These are phyloP conservation scores for Polysphondylium violaceum DNA, from an alignment of 78 protist genomes.

Conservation along the genomic window DNA sequence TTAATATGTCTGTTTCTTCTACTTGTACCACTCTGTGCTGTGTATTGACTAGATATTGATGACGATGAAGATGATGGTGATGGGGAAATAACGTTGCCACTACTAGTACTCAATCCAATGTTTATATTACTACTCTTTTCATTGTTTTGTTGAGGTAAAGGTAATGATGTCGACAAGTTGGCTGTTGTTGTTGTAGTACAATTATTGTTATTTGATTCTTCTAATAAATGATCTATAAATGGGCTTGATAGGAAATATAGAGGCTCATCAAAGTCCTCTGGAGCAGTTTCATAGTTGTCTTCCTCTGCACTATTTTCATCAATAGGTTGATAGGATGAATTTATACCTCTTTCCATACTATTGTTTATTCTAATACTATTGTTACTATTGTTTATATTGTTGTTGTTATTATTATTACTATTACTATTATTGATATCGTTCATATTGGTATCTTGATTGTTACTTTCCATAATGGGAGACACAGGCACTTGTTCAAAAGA, in stretches of 20 bases:
- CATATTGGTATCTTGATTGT: not conserved
- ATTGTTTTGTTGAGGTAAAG: no score
- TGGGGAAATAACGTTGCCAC: not conserved
- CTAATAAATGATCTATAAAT: constrained; percentile 32
- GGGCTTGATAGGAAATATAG: constrained; percentile 22
- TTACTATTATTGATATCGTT: no score
- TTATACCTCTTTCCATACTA: not conserved
- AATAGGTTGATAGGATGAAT: not conserved
- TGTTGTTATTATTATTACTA: not conserved
- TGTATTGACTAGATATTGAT: not conserved
- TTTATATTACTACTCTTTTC: no score
- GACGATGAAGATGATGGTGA: constrained; percentile 28
- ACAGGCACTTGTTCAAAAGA: constrained; percentile 52
- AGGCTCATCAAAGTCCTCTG: constrained; percentile 72
- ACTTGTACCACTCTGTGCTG: not conserved
- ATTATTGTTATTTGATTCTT: not conserved
- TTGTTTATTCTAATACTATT: not conserved
- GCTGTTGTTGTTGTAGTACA: not conserved
- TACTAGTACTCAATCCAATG: not conserved
- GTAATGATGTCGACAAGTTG: no score
- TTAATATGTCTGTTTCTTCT: constrained; percentile 21
- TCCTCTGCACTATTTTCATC: constrained; percentile 45
- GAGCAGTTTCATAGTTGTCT: constrained; percentile 59
- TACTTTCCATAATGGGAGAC: constrained; percentile 19
- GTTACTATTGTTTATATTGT: not conserved